phyloP scores from a whole-genome alignment of 2,329 filamentous ascomycete species.

The Dactylellina drechsleri region DNA sequence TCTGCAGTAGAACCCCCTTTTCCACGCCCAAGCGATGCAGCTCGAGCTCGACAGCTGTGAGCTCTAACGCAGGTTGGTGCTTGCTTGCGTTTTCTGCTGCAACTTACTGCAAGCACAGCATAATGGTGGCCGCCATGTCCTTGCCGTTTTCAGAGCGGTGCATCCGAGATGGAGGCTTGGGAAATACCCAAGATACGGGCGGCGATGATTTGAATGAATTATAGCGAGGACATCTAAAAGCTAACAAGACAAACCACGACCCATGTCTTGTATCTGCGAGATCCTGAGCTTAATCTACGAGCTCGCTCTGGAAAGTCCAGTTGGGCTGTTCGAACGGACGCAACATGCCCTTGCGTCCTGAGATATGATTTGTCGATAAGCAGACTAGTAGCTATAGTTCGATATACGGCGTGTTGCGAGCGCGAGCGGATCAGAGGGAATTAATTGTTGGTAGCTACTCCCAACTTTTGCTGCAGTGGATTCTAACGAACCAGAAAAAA shows the following conservation, averaged over 20 bases:
- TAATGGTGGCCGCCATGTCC: slow-evolving; percentile 22
- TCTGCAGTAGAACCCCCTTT: slow-evolving; percentile 34
- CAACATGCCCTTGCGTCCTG: slow-evolving; percentile 19
- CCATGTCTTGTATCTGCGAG: slow-evolving; percentile 21
- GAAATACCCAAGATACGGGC: slow-evolving; percentile 9
- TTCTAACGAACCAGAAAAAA: slow-evolving; percentile 25
- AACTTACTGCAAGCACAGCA: slow-evolving; percentile 43
- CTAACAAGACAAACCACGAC: no score
- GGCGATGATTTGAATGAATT: neutral
- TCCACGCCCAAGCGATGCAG: slow-evolving; percentile 15
- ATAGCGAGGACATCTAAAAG: neutral
- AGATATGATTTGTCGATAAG: slow-evolving; percentile 27
- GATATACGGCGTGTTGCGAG: slow-evolving; percentile 8
- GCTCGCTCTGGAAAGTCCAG: neutral
- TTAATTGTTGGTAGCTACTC: slow-evolving; percentile 1
- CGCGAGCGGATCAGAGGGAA: slow-evolving; percentile 5
- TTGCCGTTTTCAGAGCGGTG: slow-evolving; percentile 51
- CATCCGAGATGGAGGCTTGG: slow-evolving; percentile 54
- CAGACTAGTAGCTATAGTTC: neutral
- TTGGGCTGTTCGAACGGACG: slow-evolving; percentile 10
- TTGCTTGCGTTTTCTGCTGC: slow-evolving; percentile 39
- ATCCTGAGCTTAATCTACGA: slow-evolving; percentile 5
- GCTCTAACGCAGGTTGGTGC: slow-evolving; percentile 45
- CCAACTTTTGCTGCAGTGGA: neutral
- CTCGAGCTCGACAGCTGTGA: slow-evolving; percentile 47